Evolutionary conservation across 2,329 filamentous ascomycete species (phyloP).

Genomic region (Cryphonectria carpinicola): DNA sequence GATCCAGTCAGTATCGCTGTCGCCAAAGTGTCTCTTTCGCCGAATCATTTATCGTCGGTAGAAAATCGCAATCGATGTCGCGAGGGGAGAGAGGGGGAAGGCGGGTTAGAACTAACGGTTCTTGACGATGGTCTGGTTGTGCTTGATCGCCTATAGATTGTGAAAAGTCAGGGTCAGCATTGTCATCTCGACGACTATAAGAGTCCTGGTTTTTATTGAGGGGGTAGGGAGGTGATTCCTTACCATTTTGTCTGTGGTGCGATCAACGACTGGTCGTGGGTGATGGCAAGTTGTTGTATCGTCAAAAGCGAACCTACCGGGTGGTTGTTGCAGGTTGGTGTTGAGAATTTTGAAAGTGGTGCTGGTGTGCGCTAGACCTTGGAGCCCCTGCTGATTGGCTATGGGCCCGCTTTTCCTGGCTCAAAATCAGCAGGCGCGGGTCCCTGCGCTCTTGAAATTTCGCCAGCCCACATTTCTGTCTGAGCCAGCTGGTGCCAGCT

Average conservation of each 20-base stretch:
- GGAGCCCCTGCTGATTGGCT: slow-evolving; percentile 21
- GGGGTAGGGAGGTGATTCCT: slow-evolving; percentile 31
- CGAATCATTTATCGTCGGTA: slow-evolving; percentile 35
- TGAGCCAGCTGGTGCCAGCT: slow-evolving; percentile 7
- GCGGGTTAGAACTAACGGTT: slow-evolving; percentile 70
- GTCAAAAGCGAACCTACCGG: slow-evolving; percentile 21
- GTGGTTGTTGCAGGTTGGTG: slow-evolving; percentile 17
- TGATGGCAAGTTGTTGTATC: slow-evolving; percentile 26
- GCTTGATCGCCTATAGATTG: slow-evolving; percentile 85
- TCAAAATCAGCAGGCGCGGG: slow-evolving; percentile 2
- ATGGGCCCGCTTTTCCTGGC: slow-evolving; percentile 11
- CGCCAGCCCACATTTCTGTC: neutral
- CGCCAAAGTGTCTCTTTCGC: neutral
- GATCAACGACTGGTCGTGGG: slow-evolving; percentile 47
- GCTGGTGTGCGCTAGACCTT: slow-evolving; percentile 23
- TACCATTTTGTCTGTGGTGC: slow-evolving; percentile 60
- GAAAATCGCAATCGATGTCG: slow-evolving; percentile 33
- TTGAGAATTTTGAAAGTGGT: slow-evolving; percentile 30
- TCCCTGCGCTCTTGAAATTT: neutral
- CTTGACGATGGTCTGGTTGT: slow-evolving; percentile 98
- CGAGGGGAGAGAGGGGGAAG: slow-evolving; percentile 23
- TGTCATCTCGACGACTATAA: slow-evolving; percentile 32
- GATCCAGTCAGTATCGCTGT: slow-evolving; percentile 45
- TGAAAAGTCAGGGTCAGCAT: slow-evolving; percentile 37
- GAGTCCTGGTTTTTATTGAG: slow-evolving; percentile 14